Percentiles rank a stretch among this genome's conserved stretches.
Conservation (phyloP, 2,329 filamentous ascomycete genomes). For the Fusarium mangiferae region DNA sequence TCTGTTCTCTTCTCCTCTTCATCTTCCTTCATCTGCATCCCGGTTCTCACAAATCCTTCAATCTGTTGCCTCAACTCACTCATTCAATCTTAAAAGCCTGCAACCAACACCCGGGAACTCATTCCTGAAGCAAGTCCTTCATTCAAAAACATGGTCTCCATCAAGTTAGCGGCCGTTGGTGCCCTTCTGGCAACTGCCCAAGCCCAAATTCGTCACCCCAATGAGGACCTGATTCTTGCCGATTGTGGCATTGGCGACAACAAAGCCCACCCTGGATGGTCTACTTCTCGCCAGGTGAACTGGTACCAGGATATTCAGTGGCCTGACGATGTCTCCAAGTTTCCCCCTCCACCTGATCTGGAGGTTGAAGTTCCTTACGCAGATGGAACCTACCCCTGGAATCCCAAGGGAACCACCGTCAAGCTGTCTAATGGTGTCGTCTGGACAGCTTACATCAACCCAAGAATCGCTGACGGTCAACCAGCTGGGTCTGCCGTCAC, state of each 20-base stretch:
- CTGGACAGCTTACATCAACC: constrained; percentile 56
- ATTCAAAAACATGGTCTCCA: constrained; percentile 36
- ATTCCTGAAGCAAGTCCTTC: not conserved
- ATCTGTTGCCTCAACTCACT: not conserved
- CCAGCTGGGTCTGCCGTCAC: constrained; percentile 54
- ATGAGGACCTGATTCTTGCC: constrained; percentile 54
- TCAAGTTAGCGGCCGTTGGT: constrained; percentile 41
- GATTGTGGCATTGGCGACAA: constrained; percentile 57
- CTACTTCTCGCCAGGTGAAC: constrained; percentile 57
- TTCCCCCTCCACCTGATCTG: constrained; percentile 52
- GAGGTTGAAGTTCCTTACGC: constrained; percentile 53
- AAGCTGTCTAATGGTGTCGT: constrained; percentile 52
- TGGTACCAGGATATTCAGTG: constrained; percentile 55
- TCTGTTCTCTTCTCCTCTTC: constrained; percentile 1
- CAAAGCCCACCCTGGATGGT: constrained; percentile 52
- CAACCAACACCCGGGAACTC: not conserved
- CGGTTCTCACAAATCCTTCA: not conserved
- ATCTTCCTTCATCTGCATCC: not conserved
- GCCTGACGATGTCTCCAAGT: constrained; percentile 48
- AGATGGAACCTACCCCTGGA: constrained; percentile 54
- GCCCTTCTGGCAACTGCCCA: constrained; percentile 34
- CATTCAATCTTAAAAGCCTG: not conserved
- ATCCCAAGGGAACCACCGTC: constrained; percentile 50
- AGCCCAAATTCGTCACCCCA: constrained; percentile 43
- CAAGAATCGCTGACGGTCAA: constrained; percentile 53